These are phyloP conservation scores for Pseudohalonectria lignicola DNA, from an alignment of 2,329 filamentous ascomycete genomes.

Conservation along the genomic window DNA sequence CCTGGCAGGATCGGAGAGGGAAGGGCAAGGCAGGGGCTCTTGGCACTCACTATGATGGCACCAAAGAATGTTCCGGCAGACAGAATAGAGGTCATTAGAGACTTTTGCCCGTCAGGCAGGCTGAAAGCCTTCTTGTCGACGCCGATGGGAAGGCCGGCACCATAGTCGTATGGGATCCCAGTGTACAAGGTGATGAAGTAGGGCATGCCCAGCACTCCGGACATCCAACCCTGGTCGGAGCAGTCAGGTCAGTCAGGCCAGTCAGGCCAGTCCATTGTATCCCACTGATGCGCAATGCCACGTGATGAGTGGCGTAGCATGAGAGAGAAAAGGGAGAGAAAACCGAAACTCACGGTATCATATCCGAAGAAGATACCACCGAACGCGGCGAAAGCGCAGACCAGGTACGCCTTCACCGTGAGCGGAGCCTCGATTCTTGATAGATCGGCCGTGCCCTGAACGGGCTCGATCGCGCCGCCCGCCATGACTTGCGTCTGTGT, in stretches of 20 bases:
- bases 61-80: constrained; percentile 72
- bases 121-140: neutral
- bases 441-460: constrained; percentile 32
- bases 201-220: constrained; percentile 44
- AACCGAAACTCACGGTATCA: constrained; percentile 36
- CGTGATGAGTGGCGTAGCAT: too few species aligned
- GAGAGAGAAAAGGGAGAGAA: neutral
- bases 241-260: too few species aligned
- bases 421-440: constrained; percentile 56
- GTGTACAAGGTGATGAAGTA: constrained; percentile 30
- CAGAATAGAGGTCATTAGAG: constrained; percentile 63
- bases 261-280: neutral
- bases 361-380: constrained; percentile 71
- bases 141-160: neutral
- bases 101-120: constrained; percentile 21
- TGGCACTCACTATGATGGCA: constrained; percentile 45
- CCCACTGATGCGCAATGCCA: too few species aligned
- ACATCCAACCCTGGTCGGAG: constrained; percentile 58
- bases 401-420: constrained; percentile 56
- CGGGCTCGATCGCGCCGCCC: constrained; percentile 5
- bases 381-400: constrained; percentile 61
- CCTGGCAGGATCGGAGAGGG: too few species aligned
- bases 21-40: too few species aligned
- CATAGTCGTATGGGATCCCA: constrained; percentile 1
- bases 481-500: neutral